A percentile compares a stretch with the other conserved stretches of the same genome.
Conservation (phyloP, 768 basidiomycete species). For the Paxillus rubicundulus region DNA sequence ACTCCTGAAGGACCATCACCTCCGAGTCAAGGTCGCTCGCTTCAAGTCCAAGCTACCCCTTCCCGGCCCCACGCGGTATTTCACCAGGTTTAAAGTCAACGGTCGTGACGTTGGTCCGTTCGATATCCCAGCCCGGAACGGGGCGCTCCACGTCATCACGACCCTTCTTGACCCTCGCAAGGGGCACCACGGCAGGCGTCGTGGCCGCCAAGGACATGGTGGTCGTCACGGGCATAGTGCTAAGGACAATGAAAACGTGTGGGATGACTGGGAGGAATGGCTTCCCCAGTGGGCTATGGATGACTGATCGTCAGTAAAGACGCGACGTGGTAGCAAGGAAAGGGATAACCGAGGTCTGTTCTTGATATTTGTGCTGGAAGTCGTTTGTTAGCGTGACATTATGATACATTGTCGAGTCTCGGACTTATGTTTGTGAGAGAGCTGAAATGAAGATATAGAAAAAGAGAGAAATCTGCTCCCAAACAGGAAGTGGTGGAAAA, state of each 20-base stretch:
- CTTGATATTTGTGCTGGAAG: not conserved
- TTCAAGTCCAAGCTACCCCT: conserved; percentile 40
- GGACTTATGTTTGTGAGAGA: not conserved
- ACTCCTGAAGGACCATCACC: conserved; percentile 40
- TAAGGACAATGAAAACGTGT: conserved; percentile 24
- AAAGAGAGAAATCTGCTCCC: not conserved
- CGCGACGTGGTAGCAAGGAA: not conserved
- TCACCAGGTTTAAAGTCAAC: conserved; percentile 43
- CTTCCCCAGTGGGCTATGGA: conserved; percentile 45
- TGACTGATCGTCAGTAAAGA: conserved; percentile 17
- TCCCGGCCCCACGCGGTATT: conserved; percentile 33
- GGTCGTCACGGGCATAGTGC: not conserved
- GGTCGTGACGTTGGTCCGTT: conserved; percentile 35
- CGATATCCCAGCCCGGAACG: conserved; percentile 56
- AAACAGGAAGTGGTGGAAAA: not conserved
- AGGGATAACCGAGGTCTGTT: not conserved
- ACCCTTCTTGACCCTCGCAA: conserved; percentile 42
- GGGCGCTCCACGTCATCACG: conserved; percentile 51
- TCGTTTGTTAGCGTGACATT: not conserved
- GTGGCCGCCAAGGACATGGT: not conserved
- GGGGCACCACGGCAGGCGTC: not conserved
- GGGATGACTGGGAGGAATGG: conserved; percentile 51
- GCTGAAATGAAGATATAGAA: too few species aligned
- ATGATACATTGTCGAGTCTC: not conserved
- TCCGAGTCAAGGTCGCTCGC: conserved; percentile 49